Conservation (phyloP, 1,284 basidiomycete genomes). For the Ustilago cynodontis region DNA sequence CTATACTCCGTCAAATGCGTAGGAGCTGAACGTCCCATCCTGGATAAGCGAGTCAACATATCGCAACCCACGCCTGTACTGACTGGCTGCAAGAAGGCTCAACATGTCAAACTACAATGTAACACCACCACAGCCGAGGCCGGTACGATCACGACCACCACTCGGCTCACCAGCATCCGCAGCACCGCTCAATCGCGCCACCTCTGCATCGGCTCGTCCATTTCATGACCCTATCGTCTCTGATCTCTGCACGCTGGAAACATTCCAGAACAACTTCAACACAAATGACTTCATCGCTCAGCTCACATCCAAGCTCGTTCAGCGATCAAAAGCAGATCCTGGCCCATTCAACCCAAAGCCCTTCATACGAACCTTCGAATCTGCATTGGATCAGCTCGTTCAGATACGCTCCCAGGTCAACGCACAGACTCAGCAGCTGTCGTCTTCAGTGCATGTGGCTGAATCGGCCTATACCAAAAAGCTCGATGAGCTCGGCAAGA, state of each 20-base stretch:
- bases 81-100: neutral
- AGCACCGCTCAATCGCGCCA: conserved; percentile 31
- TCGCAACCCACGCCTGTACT: too few species aligned
- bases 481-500: conserved; percentile 88
- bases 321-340: conserved; percentile 82
- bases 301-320: conserved; percentile 86
- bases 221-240: conserved; percentile 75
- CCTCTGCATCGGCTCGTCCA: conserved; percentile 32
- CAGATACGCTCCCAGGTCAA: conserved; percentile 88
- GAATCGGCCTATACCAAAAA: conserved; percentile 95
- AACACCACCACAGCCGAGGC: conserved; percentile 38
- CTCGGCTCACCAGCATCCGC: conserved; percentile 26
- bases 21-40: neutral
- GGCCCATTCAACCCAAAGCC: conserved; percentile 93
- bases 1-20: neutral
- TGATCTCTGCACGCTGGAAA: conserved; percentile 77
- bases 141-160: conserved; percentile 35
- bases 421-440: conserved; percentile 86
- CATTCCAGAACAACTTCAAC: conserved; percentile 84
- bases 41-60: neutral
- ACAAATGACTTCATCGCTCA: conserved; percentile 88
- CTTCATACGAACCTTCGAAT: conserved; percentile 91
- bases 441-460: conserved; percentile 87
- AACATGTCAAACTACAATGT: conserved; percentile 34
- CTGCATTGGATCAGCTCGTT: conserved; percentile 87